phyloP scores from a whole-genome alignment of 495 filamentous ascomycete genomes.

The Podospora comata region DNA sequence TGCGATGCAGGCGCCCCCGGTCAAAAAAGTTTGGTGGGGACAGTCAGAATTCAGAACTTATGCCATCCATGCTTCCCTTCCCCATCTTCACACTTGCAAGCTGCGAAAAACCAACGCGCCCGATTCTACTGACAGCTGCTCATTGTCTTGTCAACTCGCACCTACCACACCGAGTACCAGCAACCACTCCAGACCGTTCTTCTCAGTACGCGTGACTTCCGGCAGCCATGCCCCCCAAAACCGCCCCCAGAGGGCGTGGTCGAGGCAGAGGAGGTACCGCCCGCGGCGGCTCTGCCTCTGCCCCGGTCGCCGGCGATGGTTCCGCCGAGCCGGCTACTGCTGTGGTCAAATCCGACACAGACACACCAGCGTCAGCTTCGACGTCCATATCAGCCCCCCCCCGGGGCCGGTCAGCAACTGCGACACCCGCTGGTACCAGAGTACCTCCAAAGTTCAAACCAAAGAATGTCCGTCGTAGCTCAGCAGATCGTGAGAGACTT shows the following conservation, averaged over 20 bases:
- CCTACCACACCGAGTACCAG: neutral
- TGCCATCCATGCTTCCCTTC: too few species aligned
- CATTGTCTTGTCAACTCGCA: neutral
- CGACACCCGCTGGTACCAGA: slow-evolving; percentile 7
- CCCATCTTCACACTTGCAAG: neutral
- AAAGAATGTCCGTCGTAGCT: slow-evolving; percentile 42
- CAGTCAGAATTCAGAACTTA: neutral
- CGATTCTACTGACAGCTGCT: neutral
- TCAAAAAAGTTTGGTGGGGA: neutral
- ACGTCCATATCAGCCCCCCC: neutral
- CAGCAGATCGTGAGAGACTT: slow-evolving; percentile 40
- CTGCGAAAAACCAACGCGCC: neutral
- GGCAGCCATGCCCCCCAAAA: slow-evolving; percentile 20
- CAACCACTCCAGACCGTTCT: neutral
- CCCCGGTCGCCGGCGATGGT: neutral
- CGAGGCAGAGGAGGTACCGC: slow-evolving; percentile 19
- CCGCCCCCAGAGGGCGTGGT: slow-evolving; percentile 17
- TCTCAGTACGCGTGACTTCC: neutral
- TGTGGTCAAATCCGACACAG: slow-evolving; percentile 6
- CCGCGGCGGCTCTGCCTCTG: slow-evolving; percentile 17
- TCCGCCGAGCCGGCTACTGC: slow-evolving; percentile 7
- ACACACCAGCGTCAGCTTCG: slow-evolving; percentile 8
- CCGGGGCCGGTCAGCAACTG: slow-evolving; percentile 4
- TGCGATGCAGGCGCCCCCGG: neutral
- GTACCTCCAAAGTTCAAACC: slow-evolving; percentile 36